These are phyloP conservation scores for Zymoseptoria ardabiliae DNA, from an alignment of 2,329 filamentous ascomycete genomes.

Conservation along the genomic window DNA sequence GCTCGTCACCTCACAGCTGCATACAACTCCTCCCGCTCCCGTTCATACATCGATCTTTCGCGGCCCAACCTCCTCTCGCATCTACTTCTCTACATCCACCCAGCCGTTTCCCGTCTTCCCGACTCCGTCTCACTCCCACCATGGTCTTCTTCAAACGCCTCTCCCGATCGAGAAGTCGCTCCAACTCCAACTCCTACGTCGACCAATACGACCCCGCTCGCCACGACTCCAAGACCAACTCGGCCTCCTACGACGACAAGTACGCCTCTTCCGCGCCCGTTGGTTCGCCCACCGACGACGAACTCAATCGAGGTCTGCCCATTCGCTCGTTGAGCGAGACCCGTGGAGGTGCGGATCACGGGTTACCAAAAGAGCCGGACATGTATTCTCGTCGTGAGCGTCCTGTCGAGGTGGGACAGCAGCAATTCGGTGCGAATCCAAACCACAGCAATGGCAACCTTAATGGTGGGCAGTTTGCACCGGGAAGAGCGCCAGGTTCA, in stretches of 20 bases:
- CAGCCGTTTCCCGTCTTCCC: neutral
- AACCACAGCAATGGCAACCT: conserved; percentile 10
- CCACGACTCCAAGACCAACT: conserved; percentile 37
- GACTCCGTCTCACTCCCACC: conserved; percentile 9
- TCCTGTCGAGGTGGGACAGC: conserved; percentile 31
- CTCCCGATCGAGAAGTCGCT: conserved; percentile 37
- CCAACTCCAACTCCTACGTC: conserved; percentile 44
- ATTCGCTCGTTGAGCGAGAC: conserved; percentile 30
- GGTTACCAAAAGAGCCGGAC: conserved; percentile 13
- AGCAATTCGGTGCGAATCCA: conserved; percentile 16
- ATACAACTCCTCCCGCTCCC: neutral
- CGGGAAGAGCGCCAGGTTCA: neutral
- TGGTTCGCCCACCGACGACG: conserved; percentile 24
- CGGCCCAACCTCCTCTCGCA: neutral
- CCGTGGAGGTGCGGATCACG: conserved; percentile 24
- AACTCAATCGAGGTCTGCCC: conserved; percentile 24
- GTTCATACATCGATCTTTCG: neutral
- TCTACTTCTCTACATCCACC: neutral
- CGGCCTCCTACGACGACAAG: conserved; percentile 41
- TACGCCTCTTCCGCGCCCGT: conserved; percentile 22
- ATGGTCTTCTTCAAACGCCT: conserved; percentile 45
- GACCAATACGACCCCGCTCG: conserved; percentile 37
- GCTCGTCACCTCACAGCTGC: neutral
- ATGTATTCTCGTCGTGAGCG: conserved; percentile 41
- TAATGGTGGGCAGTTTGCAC: conserved; percentile 3